Evolutionary conservation across 2,329 filamentous ascomycete species (phyloP).

Genomic region (Elsinoe fawcettii): DNA sequence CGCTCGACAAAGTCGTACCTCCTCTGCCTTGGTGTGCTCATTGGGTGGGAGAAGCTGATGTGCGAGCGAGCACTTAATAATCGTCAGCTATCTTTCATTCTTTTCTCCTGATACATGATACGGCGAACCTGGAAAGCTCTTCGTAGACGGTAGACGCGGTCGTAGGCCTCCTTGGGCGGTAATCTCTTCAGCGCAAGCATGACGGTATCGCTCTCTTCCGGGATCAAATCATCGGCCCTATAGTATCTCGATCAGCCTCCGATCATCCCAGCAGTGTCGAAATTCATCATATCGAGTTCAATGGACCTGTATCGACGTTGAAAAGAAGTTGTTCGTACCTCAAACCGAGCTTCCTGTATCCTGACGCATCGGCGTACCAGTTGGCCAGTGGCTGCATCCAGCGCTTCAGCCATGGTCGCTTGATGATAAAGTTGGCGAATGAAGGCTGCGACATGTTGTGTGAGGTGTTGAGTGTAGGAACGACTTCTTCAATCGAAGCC

Average conservation of each 20-base stretch:
- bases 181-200: constrained; percentile 86
- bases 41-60: constrained; percentile 57
- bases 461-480: constrained; percentile 23
- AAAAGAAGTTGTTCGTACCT: constrained; percentile 50
- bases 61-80: constrained; percentile 53
- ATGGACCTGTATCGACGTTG: neutral
- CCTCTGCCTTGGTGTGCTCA: constrained; percentile 60
- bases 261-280: neutral
- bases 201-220: constrained; percentile 83
- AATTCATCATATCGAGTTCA: neutral
- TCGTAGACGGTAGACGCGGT: constrained; percentile 95
- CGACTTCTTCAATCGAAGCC: constrained; percentile 26
- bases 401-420: constrained; percentile 77
- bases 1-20: constrained; percentile 40
- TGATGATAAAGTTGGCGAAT: constrained; percentile 67
- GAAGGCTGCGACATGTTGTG: constrained; percentile 60
- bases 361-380: constrained; percentile 84
- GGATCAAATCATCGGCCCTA: constrained; percentile 90
- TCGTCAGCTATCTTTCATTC: constrained; percentile 13
- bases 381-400: constrained; percentile 73
- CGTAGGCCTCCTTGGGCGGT: constrained; percentile 81
- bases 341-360: constrained; percentile 88
- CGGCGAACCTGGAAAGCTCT: constrained; percentile 74
- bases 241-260: constrained; percentile 13
- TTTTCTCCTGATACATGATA: constrained; percentile 21